Evolutionary conservation across 2,329 filamentous ascomycete genomes (phyloP).

Genomic region (Aspergillus neotritici): DNA sequence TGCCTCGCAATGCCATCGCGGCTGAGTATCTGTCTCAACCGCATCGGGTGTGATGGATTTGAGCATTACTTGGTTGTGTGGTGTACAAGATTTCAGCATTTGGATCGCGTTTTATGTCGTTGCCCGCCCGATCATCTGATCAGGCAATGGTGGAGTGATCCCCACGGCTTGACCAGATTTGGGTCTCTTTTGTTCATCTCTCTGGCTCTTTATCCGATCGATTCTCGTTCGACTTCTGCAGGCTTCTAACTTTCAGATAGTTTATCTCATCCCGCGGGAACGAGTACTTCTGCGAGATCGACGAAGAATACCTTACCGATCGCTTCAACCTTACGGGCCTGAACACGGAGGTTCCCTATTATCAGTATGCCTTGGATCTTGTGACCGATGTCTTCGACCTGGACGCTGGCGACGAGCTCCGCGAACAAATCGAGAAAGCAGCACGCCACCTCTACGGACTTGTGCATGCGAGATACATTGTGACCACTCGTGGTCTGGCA

Average conservation of each 20-base stretch:
- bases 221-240: not conserved
- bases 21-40: not conserved
- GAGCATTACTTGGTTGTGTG: not conserved
- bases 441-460: slow-evolving; percentile 92
- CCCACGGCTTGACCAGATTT: no score
- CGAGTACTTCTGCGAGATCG: slow-evolving; percentile 99
- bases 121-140: no score
- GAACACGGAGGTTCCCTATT: slow-evolving; percentile 96
- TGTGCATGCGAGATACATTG: slow-evolving; percentile 93
- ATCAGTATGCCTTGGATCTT: slow-evolving; percentile 95
- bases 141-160: no score
- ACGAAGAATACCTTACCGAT: slow-evolving; percentile 97
- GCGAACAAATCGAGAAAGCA: slow-evolving; percentile 96
- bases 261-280: slow-evolving; percentile 97
- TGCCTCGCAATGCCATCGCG: slow-evolving; percentile 8
- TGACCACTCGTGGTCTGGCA: slow-evolving; percentile 83
- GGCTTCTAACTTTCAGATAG: slow-evolving; percentile 44
- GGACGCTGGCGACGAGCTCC: slow-evolving; percentile 97
- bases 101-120: no score
- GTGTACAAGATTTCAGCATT: not conserved
- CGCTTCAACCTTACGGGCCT: slow-evolving; percentile 96
- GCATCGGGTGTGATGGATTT: not conserved
- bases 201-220: not conserved
- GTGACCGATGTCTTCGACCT: slow-evolving; percentile 98
- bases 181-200: not conserved